Base-by-base conservation (phyloP, 352 stramenopile genomes). In the Phytopythium kandeliae region DNA sequence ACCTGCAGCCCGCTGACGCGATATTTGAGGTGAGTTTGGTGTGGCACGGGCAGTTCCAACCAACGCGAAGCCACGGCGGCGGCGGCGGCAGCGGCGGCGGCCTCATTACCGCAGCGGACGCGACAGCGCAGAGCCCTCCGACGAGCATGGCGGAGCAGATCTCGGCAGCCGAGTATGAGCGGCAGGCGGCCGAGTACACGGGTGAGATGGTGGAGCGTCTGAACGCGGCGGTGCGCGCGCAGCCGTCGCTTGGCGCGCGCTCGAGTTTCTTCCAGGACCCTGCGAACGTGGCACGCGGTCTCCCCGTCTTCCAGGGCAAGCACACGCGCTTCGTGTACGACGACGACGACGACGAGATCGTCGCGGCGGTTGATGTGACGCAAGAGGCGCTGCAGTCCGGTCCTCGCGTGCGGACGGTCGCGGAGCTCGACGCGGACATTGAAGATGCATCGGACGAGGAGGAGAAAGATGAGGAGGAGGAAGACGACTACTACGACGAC, bases 241-340 rank as follows among this genome's bases (percentile, higher is more conserved):
- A 73, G 22, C 75, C 78, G 15, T 63, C 61, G 54, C 35, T 89
- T 16, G 78, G 75, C 41, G 63, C 60, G 28, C 72, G 71, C 50
- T 86, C 75, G 26, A 49, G 61, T 36, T 89, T 85, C 51, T 89
- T 86, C 62, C 69, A 84, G 63, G 60, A 80, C 65, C 63, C 69
- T 22, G 52, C 55, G 46, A 89, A 89, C 60, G 62, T 87, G 44
- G 47, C 61, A 45, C 65, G 61, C 21, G 78, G 78, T 7, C 67
- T 89, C 30, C 78, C 78, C 2, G 69, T 89, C 13, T 89, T 89
- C 58, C 78, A 87, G 59, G 78, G 78, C 26, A 86, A 78, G 55
- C 78, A 89, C 73, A 89, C 76, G 62, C 76, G 78, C 30, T 89
- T 90, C 40, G 67, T 90, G 47, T 90, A 90, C 65, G 79, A 90